Evolutionary conservation across 2,329 filamentous ascomycete species (phyloP), one percentile per base, ranked within the genome.

Genomic region (Cladobotryum mycophilum): DNA sequence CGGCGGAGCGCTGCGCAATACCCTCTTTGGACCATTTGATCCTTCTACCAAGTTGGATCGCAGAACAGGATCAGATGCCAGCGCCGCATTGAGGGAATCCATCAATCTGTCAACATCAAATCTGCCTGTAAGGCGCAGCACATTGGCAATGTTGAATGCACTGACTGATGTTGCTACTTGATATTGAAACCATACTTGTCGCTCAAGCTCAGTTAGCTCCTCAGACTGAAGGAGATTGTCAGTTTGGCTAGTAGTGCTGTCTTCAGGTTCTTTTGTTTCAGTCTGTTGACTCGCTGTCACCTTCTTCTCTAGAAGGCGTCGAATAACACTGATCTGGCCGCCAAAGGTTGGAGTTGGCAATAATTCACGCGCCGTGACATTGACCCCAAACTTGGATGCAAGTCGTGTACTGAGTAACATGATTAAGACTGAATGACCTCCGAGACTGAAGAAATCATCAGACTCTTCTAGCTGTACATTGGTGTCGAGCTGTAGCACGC

Each of bases 171-270:
- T 48, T 14, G 45, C 49, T n/a, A 52, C 12, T 25, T 52, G 49
- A 36, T 52, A 52, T 34, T 52, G 49, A 17, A 52, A 45, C 49
- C 49, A 52, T 1, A 52, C 45, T 25, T 52, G 49, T 14, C 14
- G 36, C 36, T 52, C 49, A 5, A 52, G 41, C 20, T 52, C 34
- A 5, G 49, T 52, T 8, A 52, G 14, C 4, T 44, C 20, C 11
- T 41, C 49, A 1, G 17, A 18, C 11, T n/a, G 36, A 33, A 36
- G 6, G n/a, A 38, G 13, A 2, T 44, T 45, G 38, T n/a, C 12
- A 15, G 8, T 14, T 14, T 40, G 37, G 37, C 3, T 17, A 3
- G 3, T 17, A 17, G n/a, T 40, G 37, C 14, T 40, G n/a, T 3
- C 13, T 8, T 17, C 14, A 8, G 37, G 5, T 2, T 3, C 14